Conservation (phyloP, 805 yeast species). For the Kodamaea laetipori region DNA sequence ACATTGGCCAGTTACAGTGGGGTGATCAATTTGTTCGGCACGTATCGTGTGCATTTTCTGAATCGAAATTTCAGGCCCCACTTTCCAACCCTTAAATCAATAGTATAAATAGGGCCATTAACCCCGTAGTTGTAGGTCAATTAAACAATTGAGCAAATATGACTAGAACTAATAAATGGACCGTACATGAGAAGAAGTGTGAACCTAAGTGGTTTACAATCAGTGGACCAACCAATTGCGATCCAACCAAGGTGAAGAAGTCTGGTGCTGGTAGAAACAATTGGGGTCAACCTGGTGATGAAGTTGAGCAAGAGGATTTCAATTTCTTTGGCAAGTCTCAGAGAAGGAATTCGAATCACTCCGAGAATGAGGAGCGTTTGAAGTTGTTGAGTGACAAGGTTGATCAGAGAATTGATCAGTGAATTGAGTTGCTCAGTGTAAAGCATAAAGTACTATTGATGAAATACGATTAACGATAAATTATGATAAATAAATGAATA, state of each 20-base stretch:
- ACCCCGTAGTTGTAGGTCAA: background rate
- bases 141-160: constrained; percentile 31
- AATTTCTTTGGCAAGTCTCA: constrained; percentile 24
- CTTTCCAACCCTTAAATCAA: background rate
- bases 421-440: too few relatives aligned
- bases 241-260: constrained; percentile 79
- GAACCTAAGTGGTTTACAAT: constrained; percentile 78
- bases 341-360: constrained; percentile 46
- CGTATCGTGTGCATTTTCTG: constrained; percentile 1
- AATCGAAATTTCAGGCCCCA: constrained; percentile 4
- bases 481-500: constrained; percentile 2
- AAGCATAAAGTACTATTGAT: too few relatives aligned
- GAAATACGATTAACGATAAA: background rate
- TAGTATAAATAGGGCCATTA: constrained; percentile 8
- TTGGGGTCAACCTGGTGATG: constrained; percentile 87
- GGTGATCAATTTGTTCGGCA: constrained; percentile 1
- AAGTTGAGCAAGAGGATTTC: constrained; percentile 56
- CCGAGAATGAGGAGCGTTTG: constrained; percentile 32
- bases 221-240: constrained; percentile 64
- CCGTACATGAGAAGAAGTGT: constrained; percentile 59
- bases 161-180: constrained; percentile 84
- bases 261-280: constrained; percentile 84
- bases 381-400: constrained; percentile 24
- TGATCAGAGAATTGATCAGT: constrained; percentile 16
- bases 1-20: background rate